A percentile compares a stretch with the other conserved stretches of the same genome.
Evolutionary conservation across 208 protist genomes (phyloP).

Genomic region (Leptomonas pyrrhocoris): DNA sequence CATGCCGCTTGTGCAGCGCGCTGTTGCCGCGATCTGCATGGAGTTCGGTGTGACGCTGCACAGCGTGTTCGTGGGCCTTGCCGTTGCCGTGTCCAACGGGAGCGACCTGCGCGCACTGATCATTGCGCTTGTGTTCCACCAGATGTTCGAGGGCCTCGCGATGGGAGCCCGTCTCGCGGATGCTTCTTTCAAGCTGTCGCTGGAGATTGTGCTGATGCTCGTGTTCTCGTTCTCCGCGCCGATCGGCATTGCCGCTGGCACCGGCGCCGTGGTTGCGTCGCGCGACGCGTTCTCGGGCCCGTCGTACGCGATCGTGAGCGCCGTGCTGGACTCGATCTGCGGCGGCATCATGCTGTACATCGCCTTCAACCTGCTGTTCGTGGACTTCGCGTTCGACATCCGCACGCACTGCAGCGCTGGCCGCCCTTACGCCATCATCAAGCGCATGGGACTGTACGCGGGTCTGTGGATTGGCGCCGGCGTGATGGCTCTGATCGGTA

Average conservation of each 20-base stretch:
- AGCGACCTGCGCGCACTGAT: slow-evolving; percentile 39
- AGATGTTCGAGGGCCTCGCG: slow-evolving; percentile 73
- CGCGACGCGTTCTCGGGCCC: slow-evolving; percentile 26
- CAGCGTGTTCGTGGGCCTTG: slow-evolving; percentile 66
- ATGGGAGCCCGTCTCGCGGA: slow-evolving; percentile 63
- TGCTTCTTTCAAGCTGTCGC: slow-evolving; percentile 36
- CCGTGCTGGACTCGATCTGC: slow-evolving; percentile 55
- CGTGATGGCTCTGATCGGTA: slow-evolving; percentile 50
- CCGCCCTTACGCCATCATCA: slow-evolving; percentile 1
- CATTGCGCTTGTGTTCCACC: slow-evolving; percentile 68
- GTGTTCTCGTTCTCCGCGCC: slow-evolving; percentile 62
- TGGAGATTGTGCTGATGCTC: slow-evolving; percentile 45
- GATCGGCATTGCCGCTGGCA: slow-evolving; percentile 43
- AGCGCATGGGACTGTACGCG: slow-evolving; percentile 34
- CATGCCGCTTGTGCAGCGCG: slow-evolving; percentile 17
- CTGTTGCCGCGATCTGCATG: slow-evolving; percentile 58
- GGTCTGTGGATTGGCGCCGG: slow-evolving; percentile 50
- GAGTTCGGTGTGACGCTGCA: slow-evolving; percentile 72
- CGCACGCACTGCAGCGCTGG: slow-evolving; percentile 28
- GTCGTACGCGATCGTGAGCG: slow-evolving; percentile 42
- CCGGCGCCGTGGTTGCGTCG: slow-evolving; percentile 26
- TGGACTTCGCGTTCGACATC: slow-evolving; percentile 61
- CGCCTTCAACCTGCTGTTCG: slow-evolving; percentile 58
- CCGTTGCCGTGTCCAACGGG: slow-evolving; percentile 50
- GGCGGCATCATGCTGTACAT: slow-evolving; percentile 77